Conservation (phyloP, 116 monocot species). For the Papilionanthe hybrid region DNA sequence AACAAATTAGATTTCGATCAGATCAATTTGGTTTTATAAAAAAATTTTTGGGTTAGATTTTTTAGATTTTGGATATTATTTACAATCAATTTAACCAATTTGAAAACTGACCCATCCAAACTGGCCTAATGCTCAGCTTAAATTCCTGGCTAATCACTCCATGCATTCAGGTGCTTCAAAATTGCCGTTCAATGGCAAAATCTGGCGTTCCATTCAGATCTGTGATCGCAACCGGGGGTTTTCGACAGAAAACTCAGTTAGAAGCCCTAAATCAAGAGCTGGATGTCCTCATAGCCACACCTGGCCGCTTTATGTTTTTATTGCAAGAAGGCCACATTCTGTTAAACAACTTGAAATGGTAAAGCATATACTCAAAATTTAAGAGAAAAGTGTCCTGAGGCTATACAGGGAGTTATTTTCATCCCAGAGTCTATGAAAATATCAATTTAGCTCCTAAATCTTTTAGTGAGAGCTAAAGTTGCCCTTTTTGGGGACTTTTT, state of each 20-base stretch:
- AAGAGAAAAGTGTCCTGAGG: background rate
- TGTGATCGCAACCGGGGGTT: slow-evolving; percentile 91
- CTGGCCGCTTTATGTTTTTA: slow-evolving; percentile 77
- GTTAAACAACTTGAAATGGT: slow-evolving; percentile 72
- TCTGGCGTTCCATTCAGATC: slow-evolving; percentile 82
- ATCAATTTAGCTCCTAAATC: too few species aligned
- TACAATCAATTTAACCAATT: too few species aligned
- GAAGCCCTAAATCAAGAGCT: slow-evolving; percentile 67
- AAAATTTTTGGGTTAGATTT: too few species aligned
- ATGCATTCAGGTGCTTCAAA: slow-evolving; percentile 63
- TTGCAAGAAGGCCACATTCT: slow-evolving; percentile 78
- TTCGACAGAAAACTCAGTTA: slow-evolving; percentile 86
- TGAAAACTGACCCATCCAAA: too few species aligned
- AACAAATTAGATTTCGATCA: too few species aligned
- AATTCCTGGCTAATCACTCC: background rate
- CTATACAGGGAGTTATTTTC: too few species aligned
- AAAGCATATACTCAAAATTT: slow-evolving; percentile 7
- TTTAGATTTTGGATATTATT: too few species aligned
- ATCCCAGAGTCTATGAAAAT: too few species aligned
- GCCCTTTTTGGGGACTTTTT: too few species aligned
- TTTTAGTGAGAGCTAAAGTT: too few species aligned
- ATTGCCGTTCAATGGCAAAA: slow-evolving; percentile 77
- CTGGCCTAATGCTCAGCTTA: too few species aligned
- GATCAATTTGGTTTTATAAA: too few species aligned
- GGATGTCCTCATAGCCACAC: slow-evolving; percentile 91